phyloP scores from a whole-genome alignment of 208 protist genomes.

The Crithidia fasciculata region DNA sequence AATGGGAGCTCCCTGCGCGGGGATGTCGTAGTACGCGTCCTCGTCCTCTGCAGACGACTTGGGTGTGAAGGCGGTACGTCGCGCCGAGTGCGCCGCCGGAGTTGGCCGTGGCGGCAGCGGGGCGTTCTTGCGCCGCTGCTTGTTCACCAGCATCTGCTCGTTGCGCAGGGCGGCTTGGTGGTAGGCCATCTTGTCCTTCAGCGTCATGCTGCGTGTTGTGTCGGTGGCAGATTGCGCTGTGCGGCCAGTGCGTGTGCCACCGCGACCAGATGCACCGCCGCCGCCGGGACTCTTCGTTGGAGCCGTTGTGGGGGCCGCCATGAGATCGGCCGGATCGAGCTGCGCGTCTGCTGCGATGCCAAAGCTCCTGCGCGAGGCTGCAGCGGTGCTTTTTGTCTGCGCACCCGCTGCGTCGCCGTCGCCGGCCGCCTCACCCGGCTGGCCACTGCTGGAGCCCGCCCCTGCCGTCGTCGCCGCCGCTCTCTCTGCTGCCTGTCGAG shows the following conservation, averaged over 20 bases:
- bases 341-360: no score
- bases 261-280: no score
- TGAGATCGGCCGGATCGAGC: no score
- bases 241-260: no score
- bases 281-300: no score
- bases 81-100: not conserved
- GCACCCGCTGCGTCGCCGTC: no score
- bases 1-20: constrained; percentile 27
- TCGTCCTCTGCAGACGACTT: constrained; percentile 21
- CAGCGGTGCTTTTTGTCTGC: no score
- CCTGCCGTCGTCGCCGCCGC: not conserved
- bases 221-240: no score
- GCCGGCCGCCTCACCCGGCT: not conserved
- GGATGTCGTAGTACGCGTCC: constrained; percentile 29
- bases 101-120: constrained; percentile 43
- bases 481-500: not conserved
- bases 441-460: not conserved
- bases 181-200: constrained; percentile 51
- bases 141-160: constrained; percentile 60
- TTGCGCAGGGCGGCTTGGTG: constrained; percentile 60
- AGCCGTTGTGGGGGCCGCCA: no score
- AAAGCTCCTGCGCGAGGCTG: no score
- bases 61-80: not conserved
- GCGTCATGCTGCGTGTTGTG: constrained; percentile 30
- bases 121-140: constrained; percentile 47